Evolutionary conservation across 2,329 filamentous ascomycete genomes (phyloP), one percentile per base, ranked within the genome.

Genomic region (Xylaria sp.): DNA sequence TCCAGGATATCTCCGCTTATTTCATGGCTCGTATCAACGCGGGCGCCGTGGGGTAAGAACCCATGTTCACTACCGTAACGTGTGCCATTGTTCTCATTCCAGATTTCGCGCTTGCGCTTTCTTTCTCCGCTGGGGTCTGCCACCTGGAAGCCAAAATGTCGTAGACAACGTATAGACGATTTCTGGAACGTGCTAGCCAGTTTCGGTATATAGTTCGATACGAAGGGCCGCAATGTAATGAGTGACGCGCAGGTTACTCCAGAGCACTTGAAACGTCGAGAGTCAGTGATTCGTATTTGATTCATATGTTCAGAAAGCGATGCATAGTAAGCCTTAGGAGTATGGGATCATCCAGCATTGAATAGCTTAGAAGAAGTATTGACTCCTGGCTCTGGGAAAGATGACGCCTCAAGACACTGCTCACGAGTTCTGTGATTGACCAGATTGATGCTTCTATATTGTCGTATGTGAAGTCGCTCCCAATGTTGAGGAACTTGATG

Each of bases 241-340:
- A 82, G 74, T 65, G 80, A 81, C 3, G 75, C 75, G 70, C 79
- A 81, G 23, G 74, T 78, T 25, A 82, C 77, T 12, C 78, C 80
- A 0, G 76, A 79, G 69, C 75, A 76, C 63, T 66, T 58, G 6
- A 54, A 37, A 27, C 12, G 48, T 9, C 23, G 5, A 21, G 12
- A 40, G 63, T 66, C 16, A 65, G 57, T 23, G 35, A 29, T 23
- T n/a, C 21, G 10, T 35, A 10, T 35, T 32, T 35, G 32, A 2
- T 2, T 10, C 32, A 12, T 29, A 42, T 59, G 23, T 47, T 23
- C 6, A 10, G 35, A 5, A 27, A 55, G 18, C 10, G 13, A 42
- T 29, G 3, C 6, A n/a, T n/a, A 57, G 6, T 21, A 5, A 8
- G 1, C 2, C 23, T 21, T 23, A 6, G 42, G 8, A 21, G n/a